Evolutionary conservation across 495 filamentous ascomycete species (phyloP).

Genomic region (Penicillium simplicissimum): DNA sequence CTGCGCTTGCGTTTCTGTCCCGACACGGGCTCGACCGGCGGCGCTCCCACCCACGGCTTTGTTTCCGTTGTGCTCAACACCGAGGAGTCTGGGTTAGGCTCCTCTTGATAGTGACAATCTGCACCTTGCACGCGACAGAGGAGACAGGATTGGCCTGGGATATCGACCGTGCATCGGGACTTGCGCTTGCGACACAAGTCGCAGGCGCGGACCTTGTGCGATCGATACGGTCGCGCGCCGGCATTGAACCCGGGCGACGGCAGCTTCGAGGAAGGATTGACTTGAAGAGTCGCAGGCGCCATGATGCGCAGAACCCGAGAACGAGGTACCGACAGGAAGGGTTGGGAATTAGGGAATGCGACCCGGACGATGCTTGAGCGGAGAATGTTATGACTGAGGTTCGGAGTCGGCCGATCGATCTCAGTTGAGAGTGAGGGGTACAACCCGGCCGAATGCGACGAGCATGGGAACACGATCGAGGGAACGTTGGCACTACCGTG

Average conservation of each 20-base stretch:
- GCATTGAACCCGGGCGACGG: constrained; percentile 47
- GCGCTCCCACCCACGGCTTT: constrained; percentile 33
- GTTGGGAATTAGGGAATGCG: constrained; percentile 8
- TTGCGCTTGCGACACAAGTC: constrained; percentile 55
- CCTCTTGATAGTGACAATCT: constrained; percentile 51
- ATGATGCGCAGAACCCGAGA: constrained; percentile 34
- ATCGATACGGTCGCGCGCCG: constrained; percentile 50
- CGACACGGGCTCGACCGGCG: constrained; percentile 22
- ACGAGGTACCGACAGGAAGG: constrained; percentile 12
- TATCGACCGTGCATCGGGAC: constrained; percentile 53
- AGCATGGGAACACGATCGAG: constrained; percentile 11
- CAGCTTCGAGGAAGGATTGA: constrained; percentile 38
- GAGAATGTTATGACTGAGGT: too few relatives aligned
- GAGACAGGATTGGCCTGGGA: constrained; percentile 48
- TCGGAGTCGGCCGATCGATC: constrained; percentile 37
- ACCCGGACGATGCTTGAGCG: too few relatives aligned
- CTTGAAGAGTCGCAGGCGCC: constrained; percentile 37
- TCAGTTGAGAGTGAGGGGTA: constrained; percentile 31
- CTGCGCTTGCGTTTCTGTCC: constrained; percentile 46
- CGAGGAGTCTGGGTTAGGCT: constrained; percentile 30
- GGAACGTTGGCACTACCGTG: constrained; percentile 12
- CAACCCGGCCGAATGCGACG: constrained; percentile 27
- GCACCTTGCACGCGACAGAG: constrained; percentile 52
- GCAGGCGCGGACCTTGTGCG: constrained; percentile 54
- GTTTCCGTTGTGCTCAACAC: constrained; percentile 30